These are phyloP conservation scores for Emergomyces pasteurianus DNA, from an alignment of 2,329 filamentous ascomycete genomes.

Conservation along the genomic window DNA sequence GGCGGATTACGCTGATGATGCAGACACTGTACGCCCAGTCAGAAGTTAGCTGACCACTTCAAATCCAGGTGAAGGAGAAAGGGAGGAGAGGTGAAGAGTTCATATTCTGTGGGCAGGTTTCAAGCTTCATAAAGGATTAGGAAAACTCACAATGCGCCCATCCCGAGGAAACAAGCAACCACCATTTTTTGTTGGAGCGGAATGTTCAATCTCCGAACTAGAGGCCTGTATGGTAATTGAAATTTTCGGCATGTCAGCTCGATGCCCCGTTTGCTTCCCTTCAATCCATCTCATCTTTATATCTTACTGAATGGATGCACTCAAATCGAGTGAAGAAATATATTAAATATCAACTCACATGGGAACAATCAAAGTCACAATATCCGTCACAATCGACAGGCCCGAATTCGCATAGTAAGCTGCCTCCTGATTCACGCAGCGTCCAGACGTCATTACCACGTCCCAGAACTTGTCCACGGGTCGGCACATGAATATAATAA, in stretches of 20 bases:
- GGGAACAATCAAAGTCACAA: constrained; percentile 19
- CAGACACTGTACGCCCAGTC: constrained; percentile 14
- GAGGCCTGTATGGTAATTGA: background rate
- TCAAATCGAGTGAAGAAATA: constrained; percentile 1
- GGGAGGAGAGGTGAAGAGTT: no score
- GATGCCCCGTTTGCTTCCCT: background rate
- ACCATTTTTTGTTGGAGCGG: constrained; percentile 20
- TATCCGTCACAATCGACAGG: constrained; percentile 19
- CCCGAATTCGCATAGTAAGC: constrained; percentile 22
- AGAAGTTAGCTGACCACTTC: background rate
- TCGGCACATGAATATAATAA: constrained; percentile 18
- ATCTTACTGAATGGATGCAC: background rate
- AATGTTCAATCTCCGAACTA: constrained; percentile 21
- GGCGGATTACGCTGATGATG: constrained; percentile 20
- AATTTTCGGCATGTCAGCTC: background rate
- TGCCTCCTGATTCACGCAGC: constrained; percentile 18
- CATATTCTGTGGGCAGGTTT: no score
- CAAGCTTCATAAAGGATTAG: background rate
- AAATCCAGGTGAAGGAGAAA: background rate
- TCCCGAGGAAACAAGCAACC: constrained; percentile 16
- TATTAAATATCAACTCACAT: constrained; percentile 12
- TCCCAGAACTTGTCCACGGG: constrained; percentile 20
- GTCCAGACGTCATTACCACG: constrained; percentile 9
- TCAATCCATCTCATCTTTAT: constrained; percentile 1
- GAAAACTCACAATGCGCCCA: constrained; percentile 19